A percentile compares a stretch with the other conserved stretches of the same genome.
phyloP scores from a whole-genome alignment of 2,329 filamentous ascomycete species.

The Cyphellophora attinorum region DNA sequence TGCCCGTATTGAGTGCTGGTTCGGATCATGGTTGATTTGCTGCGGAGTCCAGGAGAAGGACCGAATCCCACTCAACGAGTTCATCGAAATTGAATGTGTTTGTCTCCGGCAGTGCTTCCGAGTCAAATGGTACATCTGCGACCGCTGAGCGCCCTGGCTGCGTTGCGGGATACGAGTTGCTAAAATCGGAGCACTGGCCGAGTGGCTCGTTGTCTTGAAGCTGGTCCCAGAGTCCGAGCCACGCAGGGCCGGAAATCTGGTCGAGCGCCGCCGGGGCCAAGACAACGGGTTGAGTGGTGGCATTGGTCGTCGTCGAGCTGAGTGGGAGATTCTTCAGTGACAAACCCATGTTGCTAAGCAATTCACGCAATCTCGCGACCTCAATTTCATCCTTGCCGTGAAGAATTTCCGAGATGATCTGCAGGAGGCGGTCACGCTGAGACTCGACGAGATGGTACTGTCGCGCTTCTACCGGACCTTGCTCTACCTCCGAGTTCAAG shows the following conservation, averaged over 20 bases:
- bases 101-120: not conserved
- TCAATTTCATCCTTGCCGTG: slow-evolving; percentile 1
- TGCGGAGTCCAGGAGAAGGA: not conserved
- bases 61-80: not conserved
- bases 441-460: slow-evolving; percentile 1
- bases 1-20: slow-evolving; percentile 1
- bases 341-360: slow-evolving; percentile 1
- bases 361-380: slow-evolving; percentile 1
- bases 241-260: not conserved
- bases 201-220: not conserved
- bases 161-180: not conserved
- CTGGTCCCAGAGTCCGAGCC: not conserved
- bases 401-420: slow-evolving; percentile 1
- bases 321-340: slow-evolving; percentile 1
- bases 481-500: not conserved
- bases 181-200: not conserved
- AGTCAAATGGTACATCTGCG: slow-evolving; percentile 1
- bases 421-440: not conserved
- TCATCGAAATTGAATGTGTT: slow-evolving; percentile 1
- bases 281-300: not conserved
- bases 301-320: slow-evolving; percentile 1
- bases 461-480: slow-evolving; percentile 1
- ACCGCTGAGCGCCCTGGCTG: not conserved
- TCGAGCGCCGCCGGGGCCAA: not conserved
- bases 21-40: slow-evolving; percentile 1